phyloP scores from a whole-genome alignment of 345 rosid species.

The Trapa bicornis region DNA sequence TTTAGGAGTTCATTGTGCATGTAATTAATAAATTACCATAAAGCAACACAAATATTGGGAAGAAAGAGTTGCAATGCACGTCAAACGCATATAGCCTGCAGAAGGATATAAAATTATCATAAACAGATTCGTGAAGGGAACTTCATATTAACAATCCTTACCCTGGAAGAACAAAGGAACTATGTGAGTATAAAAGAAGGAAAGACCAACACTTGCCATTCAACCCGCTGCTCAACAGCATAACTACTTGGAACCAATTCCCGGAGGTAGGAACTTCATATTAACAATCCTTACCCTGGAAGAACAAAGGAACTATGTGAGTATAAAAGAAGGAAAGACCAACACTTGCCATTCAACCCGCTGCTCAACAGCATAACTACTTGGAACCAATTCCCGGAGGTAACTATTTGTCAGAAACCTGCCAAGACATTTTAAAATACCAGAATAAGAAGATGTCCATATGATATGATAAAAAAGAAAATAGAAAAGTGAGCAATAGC shows the following conservation, averaged over 20 bases:
- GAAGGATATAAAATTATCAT: neutral
- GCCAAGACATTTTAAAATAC: conserved; percentile 4
- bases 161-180: neutral
- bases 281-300: neutral
- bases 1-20: neutral
- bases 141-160: neutral
- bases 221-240: conserved; percentile 96
- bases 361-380: conserved; percentile 97
- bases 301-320: neutral
- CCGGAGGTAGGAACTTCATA: conserved; percentile 40
- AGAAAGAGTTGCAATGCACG: conserved; percentile 99
- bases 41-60: conserved; percentile 90
- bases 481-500: too few relatives aligned
- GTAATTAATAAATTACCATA: conserved; percentile 41
- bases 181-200: neutral
- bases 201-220: conserved; percentile 60
- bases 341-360: conserved; percentile 90
- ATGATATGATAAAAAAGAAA: too few relatives aligned
- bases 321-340: conserved; percentile 10
- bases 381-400: conserved; percentile 93
- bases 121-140: neutral
- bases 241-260: conserved; percentile 97
- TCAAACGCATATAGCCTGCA: conserved; percentile 95
- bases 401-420: conserved; percentile 92
- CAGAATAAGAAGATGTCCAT: neutral